Evolutionary conservation across 2,329 filamentous ascomycete species (phyloP).

Genomic region (Colletotrichum endophyticum): DNA sequence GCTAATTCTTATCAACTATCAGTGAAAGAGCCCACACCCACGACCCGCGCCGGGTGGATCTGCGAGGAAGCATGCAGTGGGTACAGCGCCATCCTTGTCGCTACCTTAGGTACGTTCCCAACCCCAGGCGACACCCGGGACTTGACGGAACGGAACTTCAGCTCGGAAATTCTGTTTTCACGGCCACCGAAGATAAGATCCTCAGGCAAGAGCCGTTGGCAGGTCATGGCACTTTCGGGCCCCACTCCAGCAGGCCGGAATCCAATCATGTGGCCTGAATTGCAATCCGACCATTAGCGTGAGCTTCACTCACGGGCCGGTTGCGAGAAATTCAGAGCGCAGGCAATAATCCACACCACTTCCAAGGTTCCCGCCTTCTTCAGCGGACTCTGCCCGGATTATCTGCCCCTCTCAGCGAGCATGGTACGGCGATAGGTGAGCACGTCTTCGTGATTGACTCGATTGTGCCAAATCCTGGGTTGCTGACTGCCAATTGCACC

Average conservation of each 20-base stretch:
- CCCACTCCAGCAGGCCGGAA: not conserved
- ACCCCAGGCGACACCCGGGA: not conserved
- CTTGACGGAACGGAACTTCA: not conserved
- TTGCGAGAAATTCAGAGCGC: constrained; percentile 3
- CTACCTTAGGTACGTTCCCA: not conserved
- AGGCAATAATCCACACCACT: not conserved
- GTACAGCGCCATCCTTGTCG: not conserved
- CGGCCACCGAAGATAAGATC: not conserved
- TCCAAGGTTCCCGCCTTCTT: not conserved
- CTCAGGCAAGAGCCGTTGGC: not conserved
- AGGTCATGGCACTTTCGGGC: not conserved
- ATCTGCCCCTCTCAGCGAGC: constrained; percentile 2
- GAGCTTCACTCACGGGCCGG: not conserved
- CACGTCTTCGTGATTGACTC: not conserved
- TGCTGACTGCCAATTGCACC: constrained; percentile 10
- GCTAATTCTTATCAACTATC: constrained; percentile 9
- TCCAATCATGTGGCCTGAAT: constrained; percentile 10
- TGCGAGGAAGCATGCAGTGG: not conserved
- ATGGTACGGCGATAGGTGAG: constrained; percentile 22
- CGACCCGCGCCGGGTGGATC: not conserved
- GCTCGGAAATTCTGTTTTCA: not conserved
- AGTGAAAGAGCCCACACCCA: not conserved
- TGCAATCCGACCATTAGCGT: not conserved
- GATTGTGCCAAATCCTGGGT: not conserved
- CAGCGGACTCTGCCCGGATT: not conserved